A percentile compares a stretch with the other conserved stretches of the same genome.
phyloP scores from a whole-genome alignment of 2,329 filamentous ascomycete genomes.

The Exophiala mesophila region DNA sequence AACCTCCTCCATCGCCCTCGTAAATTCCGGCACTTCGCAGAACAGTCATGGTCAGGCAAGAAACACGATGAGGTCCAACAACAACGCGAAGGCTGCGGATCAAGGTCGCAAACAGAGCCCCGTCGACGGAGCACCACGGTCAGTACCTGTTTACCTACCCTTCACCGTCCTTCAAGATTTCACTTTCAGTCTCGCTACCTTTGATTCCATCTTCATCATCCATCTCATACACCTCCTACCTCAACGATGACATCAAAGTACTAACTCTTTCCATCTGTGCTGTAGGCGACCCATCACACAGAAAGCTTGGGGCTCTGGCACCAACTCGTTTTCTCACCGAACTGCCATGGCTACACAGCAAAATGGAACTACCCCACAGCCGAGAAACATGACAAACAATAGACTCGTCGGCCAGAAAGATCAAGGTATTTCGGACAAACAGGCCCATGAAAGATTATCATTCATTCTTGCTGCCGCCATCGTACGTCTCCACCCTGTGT shows the following conservation, averaged over 20 bases:
- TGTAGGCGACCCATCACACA: slow-evolving; percentile 29
- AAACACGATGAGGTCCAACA: slow-evolving; percentile 25
- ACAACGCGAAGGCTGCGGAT: slow-evolving; percentile 22
- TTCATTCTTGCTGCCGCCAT: slow-evolving; percentile 56
- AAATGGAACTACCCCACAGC: slow-evolving; percentile 49
- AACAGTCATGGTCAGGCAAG: slow-evolving; percentile 23
- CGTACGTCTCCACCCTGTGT: slow-evolving; percentile 41
- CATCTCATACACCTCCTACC: too few species aligned
- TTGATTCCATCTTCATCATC: background rate
- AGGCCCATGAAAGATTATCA: slow-evolving; percentile 56
- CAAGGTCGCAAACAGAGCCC: slow-evolving; percentile 26
- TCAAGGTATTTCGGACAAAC: slow-evolving; percentile 50
- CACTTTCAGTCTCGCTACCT: too few species aligned
- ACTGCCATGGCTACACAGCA: slow-evolving; percentile 43
- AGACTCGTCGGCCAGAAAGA: slow-evolving; percentile 39
- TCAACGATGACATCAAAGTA: too few species aligned
- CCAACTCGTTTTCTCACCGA: slow-evolving; percentile 58
- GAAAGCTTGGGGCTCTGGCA: slow-evolving; percentile 58
- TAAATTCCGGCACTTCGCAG: slow-evolving; percentile 14
- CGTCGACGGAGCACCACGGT: slow-evolving; percentile 21
- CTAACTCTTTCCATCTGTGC: too few species aligned
- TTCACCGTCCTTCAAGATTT: background rate
- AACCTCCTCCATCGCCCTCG: slow-evolving; percentile 11
- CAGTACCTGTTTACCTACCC: slow-evolving; percentile 1
- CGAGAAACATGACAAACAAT: slow-evolving; percentile 39